phyloP scores from a whole-genome alignment of 1,284 basidiomycete genomes.

The Marasmius oreades region DNA sequence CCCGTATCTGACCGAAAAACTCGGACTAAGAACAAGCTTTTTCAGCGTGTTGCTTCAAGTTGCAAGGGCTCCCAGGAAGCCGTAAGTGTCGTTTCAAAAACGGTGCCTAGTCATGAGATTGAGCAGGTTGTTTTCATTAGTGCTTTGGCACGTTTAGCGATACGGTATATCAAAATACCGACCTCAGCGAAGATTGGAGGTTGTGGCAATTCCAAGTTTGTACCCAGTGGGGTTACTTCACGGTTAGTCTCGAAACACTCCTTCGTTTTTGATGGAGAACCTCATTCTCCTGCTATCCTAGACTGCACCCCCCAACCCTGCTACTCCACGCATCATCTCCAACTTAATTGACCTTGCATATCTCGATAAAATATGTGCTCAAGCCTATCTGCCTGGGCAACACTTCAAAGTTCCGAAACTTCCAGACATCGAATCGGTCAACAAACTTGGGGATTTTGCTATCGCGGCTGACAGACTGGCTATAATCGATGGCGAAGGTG shows the following conservation, averaged over 20 bases:
- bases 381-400: constrained; percentile 82
- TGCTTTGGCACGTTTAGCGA: constrained; percentile 87
- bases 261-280: constrained; percentile 8
- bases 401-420: constrained; percentile 65
- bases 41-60: constrained; percentile 55
- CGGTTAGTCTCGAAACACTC: constrained; percentile 38
- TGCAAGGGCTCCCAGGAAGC: constrained; percentile 35
- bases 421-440: constrained; percentile 81
- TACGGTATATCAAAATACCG: constrained; percentile 57
- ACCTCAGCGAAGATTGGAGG: constrained; percentile 72
- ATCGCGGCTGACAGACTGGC: constrained; percentile 78
- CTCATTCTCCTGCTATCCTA: constrained; percentile 26
- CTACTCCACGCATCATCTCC: constrained; percentile 14
- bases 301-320: constrained; percentile 65
- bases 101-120: neutral
- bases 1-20: neutral
- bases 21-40: neutral
- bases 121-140: constrained; percentile 30
- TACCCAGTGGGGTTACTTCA: constrained; percentile 94
- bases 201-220: constrained; percentile 92
- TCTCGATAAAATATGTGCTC: constrained; percentile 78
- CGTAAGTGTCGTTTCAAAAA: neutral
- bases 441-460: constrained; percentile 72
- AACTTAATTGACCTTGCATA: constrained; percentile 55
- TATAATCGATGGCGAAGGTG: constrained; percentile 83